phyloP scores from a whole-genome alignment of 2,329 filamentous ascomycete species.

The Paramyrothecium roridum region DNA sequence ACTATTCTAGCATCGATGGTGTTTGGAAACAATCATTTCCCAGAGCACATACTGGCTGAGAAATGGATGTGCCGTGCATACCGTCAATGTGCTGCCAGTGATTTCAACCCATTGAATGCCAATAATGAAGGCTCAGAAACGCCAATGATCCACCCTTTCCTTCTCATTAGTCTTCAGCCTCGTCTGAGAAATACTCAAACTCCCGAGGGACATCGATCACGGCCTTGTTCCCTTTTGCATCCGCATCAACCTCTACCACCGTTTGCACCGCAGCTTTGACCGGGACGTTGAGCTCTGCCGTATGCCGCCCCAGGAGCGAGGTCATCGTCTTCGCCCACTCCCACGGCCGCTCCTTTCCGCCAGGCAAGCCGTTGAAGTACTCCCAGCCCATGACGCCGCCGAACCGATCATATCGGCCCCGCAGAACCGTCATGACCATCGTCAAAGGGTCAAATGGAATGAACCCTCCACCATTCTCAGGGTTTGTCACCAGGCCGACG shows the following conservation, averaged over 20 bases:
- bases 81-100: too few species aligned
- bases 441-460: conserved; percentile 45
- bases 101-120: too few species aligned
- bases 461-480: conserved; percentile 63
- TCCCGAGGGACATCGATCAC: conserved; percentile 11
- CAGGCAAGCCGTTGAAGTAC: conserved; percentile 80
- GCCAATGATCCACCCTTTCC: background rate
- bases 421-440: conserved; percentile 37
- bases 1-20: too few species aligned
- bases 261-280: conserved; percentile 3
- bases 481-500: conserved; percentile 76
- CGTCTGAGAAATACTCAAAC: conserved; percentile 20
- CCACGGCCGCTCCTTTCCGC: conserved; percentile 62
- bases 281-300: conserved; percentile 11
- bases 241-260: conserved; percentile 17
- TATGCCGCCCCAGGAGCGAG: conserved; percentile 28
- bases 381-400: conserved; percentile 95
- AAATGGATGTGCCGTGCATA: too few species aligned
- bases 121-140: too few species aligned
- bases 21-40: too few species aligned
- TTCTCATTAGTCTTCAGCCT: background rate
- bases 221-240: conserved; percentile 7
- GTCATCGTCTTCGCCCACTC: conserved; percentile 74
- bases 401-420: conserved; percentile 60
- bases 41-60: too few species aligned